Percentiles rank a stretch among this genome's conserved stretches.
These are phyloP conservation scores for Camelina neglecta DNA, from an alignment of 345 rosid genomes.

Conservation along the genomic window DNA sequence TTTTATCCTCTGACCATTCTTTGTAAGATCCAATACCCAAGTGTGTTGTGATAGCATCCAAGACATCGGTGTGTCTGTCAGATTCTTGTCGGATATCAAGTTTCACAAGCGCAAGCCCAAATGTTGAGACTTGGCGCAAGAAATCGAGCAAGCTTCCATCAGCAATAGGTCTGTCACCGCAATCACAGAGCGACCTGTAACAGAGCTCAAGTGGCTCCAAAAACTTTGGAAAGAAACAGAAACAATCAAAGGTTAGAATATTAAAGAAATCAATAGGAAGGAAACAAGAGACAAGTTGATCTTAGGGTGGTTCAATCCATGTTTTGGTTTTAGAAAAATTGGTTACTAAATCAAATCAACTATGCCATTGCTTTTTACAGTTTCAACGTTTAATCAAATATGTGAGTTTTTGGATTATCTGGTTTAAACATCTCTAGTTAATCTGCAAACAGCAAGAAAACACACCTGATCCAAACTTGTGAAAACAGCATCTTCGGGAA, in stretches of 20 bases:
- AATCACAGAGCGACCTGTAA: constrained; percentile 80
- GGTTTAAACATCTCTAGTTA: not conserved
- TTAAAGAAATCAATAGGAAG: constrained; percentile 11
- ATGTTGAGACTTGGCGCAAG: constrained; percentile 93
- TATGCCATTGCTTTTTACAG: too few relatives aligned
- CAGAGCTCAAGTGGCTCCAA: constrained; percentile 99
- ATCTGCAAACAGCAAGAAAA: not conserved
- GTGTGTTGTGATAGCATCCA: constrained; percentile 87
- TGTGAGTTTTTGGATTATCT: not conserved
- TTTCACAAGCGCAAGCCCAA: constrained; percentile 93
- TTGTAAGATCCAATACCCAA: constrained; percentile 78
- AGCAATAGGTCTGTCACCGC: constrained; percentile 91
- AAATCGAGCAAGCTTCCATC: constrained; percentile 98
- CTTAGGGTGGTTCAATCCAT: constrained; percentile 1
- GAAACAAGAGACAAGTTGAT: not conserved
- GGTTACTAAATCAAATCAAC: too few relatives aligned
- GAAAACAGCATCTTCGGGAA: constrained; percentile 77
- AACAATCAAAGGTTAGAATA: constrained; percentile 22
- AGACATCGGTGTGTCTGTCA: constrained; percentile 88
- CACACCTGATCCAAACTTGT: constrained; percentile 81
- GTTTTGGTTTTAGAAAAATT: not conserved
- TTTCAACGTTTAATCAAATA: too few relatives aligned
- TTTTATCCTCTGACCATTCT: constrained; percentile 86
- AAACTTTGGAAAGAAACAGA: constrained; percentile 52
- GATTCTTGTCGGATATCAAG: constrained; percentile 97